A percentile compares a stretch with the other conserved stretches of the same genome.
Conservation (phyloP, 371 early-diverging fungal species). For the Saksenaea vasiformis region DNA sequence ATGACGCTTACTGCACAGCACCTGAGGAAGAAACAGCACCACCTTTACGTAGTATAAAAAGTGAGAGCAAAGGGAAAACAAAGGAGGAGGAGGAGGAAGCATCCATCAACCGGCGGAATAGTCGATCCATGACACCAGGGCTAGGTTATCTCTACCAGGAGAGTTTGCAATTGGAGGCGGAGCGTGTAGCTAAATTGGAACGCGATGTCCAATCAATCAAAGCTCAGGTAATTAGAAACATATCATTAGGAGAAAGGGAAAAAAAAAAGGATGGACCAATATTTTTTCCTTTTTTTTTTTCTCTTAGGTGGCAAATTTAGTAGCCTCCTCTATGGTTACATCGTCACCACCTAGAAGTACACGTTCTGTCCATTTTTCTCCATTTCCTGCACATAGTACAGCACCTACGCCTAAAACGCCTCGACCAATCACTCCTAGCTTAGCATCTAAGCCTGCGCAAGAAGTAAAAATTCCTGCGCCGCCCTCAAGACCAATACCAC, state of each 20-base stretch:
- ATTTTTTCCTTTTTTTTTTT: neutral
- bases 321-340: neutral
- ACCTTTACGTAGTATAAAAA: neutral
- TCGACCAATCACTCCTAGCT: neutral
- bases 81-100: neutral
- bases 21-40: neutral
- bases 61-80: neutral
- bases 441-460: neutral
- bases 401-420: neutral
- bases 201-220: constrained; percentile 6
- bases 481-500: neutral
- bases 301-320: neutral
- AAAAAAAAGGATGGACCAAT: neutral
- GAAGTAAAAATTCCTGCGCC: neutral
- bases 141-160: neutral
- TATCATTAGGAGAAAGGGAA: neutral
- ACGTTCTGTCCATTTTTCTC: neutral
- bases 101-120: neutral
- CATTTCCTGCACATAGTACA: neutral
- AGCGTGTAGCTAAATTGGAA: constrained; percentile 11
- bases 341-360: neutral
- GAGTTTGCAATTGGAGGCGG: neutral
- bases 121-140: neutral
- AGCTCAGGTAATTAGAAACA: constrained; percentile 10
- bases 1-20: neutral